Evolutionary conservation across 179 eudicot genomes (phyloP).

Genomic region (Dionaea muscipula): DNA sequence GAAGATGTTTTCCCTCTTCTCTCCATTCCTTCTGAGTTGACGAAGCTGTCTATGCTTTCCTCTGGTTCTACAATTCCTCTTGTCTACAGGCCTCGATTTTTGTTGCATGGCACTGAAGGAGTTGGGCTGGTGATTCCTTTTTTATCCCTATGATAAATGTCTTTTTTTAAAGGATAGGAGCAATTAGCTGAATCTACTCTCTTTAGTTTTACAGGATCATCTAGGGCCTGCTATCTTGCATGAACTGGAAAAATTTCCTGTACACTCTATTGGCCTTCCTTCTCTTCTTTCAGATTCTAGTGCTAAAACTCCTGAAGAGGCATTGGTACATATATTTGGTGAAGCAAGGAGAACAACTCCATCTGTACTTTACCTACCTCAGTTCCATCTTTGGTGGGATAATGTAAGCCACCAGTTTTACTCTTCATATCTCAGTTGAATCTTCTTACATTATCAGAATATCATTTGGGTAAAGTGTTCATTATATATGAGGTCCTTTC

Average conservation of each 20-base stretch:
- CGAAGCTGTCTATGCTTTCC: conserved; percentile 67
- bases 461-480: no score
- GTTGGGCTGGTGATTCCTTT: conserved; percentile 75
- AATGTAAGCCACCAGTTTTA: conserved; percentile 43
- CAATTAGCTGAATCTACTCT: conserved; percentile 25
- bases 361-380: conserved; percentile 79
- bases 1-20: conserved; percentile 80
- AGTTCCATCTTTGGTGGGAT: conserved; percentile 92
- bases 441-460: no score
- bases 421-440: neutral
- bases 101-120: conserved; percentile 67
- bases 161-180: conserved; percentile 1
- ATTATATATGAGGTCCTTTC: neutral
- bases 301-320: conserved; percentile 99
- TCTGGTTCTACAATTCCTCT: conserved; percentile 84
- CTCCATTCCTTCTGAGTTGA: conserved; percentile 51
- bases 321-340: conserved; percentile 88
- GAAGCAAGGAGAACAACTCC: conserved; percentile 99
- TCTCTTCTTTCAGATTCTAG: conserved; percentile 98
- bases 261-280: conserved; percentile 92
- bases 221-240: conserved; percentile 94
- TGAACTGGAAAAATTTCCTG: conserved; percentile 96
- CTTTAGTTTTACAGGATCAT: conserved; percentile 75
- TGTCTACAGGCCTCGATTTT: conserved; percentile 85
- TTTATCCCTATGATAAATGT: neutral